Evolutionary conservation across 2,329 filamentous ascomycete species (phyloP).

Genomic region (Podosphaera leucotricha): DNA sequence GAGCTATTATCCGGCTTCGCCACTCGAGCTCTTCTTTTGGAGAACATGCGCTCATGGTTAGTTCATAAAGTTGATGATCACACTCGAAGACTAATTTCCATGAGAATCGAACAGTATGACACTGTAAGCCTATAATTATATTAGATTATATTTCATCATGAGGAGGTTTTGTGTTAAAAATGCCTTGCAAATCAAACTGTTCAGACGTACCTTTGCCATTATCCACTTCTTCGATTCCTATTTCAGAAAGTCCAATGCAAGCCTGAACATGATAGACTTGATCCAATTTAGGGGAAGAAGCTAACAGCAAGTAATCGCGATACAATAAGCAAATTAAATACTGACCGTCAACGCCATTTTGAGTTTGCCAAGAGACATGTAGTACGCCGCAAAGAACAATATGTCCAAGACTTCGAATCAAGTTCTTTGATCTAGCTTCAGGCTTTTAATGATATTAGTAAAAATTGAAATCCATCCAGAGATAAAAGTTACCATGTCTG

Average conservation of each 20-base stretch:
- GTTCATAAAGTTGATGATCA: slow-evolving; percentile 53
- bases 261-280: slow-evolving; percentile 51
- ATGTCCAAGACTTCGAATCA: slow-evolving; percentile 62
- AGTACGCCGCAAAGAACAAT: slow-evolving; percentile 63
- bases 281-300: slow-evolving; percentile 38
- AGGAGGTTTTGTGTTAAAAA: neutral
- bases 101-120: slow-evolving; percentile 62
- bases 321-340: slow-evolving; percentile 81
- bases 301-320: slow-evolving; percentile 54
- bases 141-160: neutral
- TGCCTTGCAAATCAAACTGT: neutral
- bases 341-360: slow-evolving; percentile 41
- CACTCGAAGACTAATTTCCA: slow-evolving; percentile 82
- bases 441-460: slow-evolving; percentile 13
- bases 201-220: slow-evolving; percentile 40
- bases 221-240: slow-evolving; percentile 46
- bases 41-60: slow-evolving; percentile 72
- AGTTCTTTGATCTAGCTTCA: slow-evolving; percentile 30
- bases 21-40: slow-evolving; percentile 58
- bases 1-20: slow-evolving; percentile 40
- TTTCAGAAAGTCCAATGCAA: slow-evolving; percentile 42
- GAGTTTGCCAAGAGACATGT: slow-evolving; percentile 59
- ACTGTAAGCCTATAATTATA: slow-evolving; percentile 45
- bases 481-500: slow-evolving; percentile 34
- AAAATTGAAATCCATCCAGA: neutral